Conservation (phyloP, 2,329 filamentous ascomycete species). For the Hypoxylon sp. region DNA sequence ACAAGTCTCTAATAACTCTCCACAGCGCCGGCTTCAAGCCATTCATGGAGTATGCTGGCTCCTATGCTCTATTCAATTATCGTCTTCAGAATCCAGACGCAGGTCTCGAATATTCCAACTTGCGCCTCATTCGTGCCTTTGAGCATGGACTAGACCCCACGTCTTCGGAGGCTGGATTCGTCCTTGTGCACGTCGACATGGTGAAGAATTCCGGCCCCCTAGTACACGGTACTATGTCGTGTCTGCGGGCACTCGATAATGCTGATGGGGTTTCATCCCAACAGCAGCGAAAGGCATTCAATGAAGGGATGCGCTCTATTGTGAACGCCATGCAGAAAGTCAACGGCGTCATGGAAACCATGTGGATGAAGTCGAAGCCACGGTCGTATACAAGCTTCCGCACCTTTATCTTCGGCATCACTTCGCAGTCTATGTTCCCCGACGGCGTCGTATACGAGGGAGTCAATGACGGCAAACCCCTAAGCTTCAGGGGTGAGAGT, state of each 20-base stretch:
- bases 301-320: conserved; percentile 73
- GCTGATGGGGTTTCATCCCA: conserved; percentile 48
- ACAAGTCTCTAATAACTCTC: conserved; percentile 15
- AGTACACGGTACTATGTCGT: conserved; percentile 78
- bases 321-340: conserved; percentile 77
- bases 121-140: conserved; percentile 91
- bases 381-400: conserved; percentile 89
- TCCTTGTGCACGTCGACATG: conserved; percentile 97
- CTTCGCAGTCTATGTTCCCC: conserved; percentile 93
- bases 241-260: conserved; percentile 64
- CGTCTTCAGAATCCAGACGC: conserved; percentile 68
- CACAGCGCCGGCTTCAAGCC: conserved; percentile 80
- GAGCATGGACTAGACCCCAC: conserved; percentile 88
- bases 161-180: conserved; percentile 94
- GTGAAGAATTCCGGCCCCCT: conserved; percentile 86
- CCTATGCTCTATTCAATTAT: conserved; percentile 79
- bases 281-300: conserved; percentile 69
- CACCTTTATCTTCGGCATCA: conserved; percentile 98
- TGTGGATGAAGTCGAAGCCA: conserved; percentile 93
- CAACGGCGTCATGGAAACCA: conserved; percentile 85
- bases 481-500: conserved; percentile 90
- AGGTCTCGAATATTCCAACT: conserved; percentile 74
- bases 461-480: conserved; percentile 76
- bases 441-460: conserved; percentile 92
- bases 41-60: conserved; percentile 88